Conservation (phyloP, 1,284 basidiomycete genomes). For the Gomphus bonarii region DNA sequence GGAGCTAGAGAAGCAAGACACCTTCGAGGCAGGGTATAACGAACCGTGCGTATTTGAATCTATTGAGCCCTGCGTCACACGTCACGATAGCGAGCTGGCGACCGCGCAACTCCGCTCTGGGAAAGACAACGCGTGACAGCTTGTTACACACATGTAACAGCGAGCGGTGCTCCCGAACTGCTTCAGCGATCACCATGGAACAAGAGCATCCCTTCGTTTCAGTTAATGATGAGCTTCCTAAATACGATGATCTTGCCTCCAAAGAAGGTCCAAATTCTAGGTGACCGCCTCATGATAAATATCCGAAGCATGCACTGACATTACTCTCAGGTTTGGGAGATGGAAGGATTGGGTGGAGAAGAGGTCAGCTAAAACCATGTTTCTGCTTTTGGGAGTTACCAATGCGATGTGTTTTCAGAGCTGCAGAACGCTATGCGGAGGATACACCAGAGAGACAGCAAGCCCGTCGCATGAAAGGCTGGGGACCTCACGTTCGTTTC, state of each 20-base stretch:
- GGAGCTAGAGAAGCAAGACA: neutral
- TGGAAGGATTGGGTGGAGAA: slow-evolving; percentile 83
- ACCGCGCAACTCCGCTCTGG: neutral
- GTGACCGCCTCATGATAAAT: slow-evolving; percentile 23
- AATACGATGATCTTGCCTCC: slow-evolving; percentile 63
- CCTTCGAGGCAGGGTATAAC: neutral
- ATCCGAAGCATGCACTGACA: slow-evolving; percentile 7
- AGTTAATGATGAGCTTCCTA: slow-evolving; percentile 49
- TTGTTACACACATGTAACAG: neutral
- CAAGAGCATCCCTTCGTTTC: slow-evolving; percentile 22
- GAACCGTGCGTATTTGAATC: neutral
- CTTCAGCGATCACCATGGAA: neutral
- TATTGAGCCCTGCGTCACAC: neutral
- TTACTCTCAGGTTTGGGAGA: slow-evolving; percentile 52
- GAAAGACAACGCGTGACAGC: neutral
- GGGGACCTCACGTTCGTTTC: slow-evolving; percentile 35
- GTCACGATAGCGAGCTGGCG: neutral
- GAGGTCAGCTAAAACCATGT: slow-evolving; percentile 34
- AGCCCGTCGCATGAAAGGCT: slow-evolving; percentile 54
- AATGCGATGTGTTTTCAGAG: slow-evolving; percentile 32
- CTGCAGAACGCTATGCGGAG: slow-evolving; percentile 69
- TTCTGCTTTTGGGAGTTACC: slow-evolving; percentile 7
- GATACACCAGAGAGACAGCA: slow-evolving; percentile 45
- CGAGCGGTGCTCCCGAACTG: neutral
- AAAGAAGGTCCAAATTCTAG: slow-evolving; percentile 71